phyloP scores from a whole-genome alignment of 192 early-diverging fungal genomes.

The Backusella westeae region DNA sequence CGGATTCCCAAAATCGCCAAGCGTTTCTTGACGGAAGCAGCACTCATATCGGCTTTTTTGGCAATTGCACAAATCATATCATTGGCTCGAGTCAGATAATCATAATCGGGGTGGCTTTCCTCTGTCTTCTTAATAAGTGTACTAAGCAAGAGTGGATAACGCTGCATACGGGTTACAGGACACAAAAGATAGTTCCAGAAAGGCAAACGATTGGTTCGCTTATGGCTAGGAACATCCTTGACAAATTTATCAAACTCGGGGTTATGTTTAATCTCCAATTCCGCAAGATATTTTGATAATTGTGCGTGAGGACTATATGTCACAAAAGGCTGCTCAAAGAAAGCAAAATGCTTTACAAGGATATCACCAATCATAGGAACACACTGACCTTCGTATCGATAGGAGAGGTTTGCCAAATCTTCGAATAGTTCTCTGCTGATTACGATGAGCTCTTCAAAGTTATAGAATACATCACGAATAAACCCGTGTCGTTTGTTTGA shows the following conservation, averaged over 20 bases:
- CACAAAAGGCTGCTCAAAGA: constrained; percentile 71
- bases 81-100: constrained; percentile 45
- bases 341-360: constrained; percentile 66
- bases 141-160: constrained; percentile 83
- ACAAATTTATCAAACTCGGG: constrained; percentile 70
- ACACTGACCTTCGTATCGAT: constrained; percentile 56
- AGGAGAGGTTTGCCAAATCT: constrained; percentile 53
- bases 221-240: constrained; percentile 35
- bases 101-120: constrained; percentile 74
- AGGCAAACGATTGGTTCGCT: constrained; percentile 22
- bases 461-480: constrained; percentile 76
- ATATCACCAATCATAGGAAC: constrained; percentile 80
- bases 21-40: constrained; percentile 10
- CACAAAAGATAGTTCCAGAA: constrained; percentile 55
- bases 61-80: constrained; percentile 14
- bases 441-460: constrained; percentile 37
- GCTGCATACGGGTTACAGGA: constrained; percentile 81
- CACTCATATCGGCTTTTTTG: background rate
- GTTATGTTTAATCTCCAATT: constrained; percentile 71
- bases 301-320: constrained; percentile 82
- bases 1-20: constrained; percentile 19
- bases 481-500: constrained; percentile 59
- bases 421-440: constrained; percentile 59
- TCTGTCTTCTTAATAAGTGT: constrained; percentile 83
- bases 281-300: constrained; percentile 77